Evolutionary conservation across 345 rosid species (phyloP).

Genomic region (Aquilaria yunnanensis): DNA sequence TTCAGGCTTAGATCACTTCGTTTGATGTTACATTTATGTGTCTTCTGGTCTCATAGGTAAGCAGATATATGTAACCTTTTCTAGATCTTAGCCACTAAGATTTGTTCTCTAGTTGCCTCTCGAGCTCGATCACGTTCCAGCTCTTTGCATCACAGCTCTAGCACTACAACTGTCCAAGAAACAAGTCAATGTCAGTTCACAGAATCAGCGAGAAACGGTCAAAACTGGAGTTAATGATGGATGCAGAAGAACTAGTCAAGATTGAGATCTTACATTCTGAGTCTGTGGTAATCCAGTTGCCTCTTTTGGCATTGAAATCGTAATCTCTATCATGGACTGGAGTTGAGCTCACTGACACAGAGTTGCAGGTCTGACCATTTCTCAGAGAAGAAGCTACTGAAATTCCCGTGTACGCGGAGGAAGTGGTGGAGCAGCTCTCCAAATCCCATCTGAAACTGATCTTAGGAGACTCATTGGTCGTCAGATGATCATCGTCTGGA

Average conservation of each 20-base stretch:
- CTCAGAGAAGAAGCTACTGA: constrained; percentile 47
- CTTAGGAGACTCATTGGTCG: constrained; percentile 56
- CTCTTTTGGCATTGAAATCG: constrained; percentile 31
- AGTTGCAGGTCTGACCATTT: constrained; percentile 19
- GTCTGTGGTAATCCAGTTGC: constrained; percentile 92
- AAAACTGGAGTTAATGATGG: not conserved
- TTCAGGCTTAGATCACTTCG: no score
- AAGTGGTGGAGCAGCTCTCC: constrained; percentile 52
- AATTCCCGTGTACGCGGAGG: constrained; percentile 39
- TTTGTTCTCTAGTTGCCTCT: no score
- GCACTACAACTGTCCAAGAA: constrained; percentile 65
- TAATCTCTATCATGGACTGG: constrained; percentile 22
- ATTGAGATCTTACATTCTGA: constrained; percentile 54
- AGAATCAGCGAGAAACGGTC: no score
- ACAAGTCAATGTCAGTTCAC: not conserved
- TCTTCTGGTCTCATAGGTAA: no score
- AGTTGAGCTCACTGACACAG: constrained; percentile 36
- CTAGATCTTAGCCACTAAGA: no score
- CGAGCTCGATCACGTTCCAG: not conserved
- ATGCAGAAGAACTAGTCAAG: not conserved
- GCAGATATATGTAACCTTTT: no score
- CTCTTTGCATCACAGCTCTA: constrained; percentile 53
- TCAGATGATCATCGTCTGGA: constrained; percentile 35
- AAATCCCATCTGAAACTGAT: constrained; percentile 78
- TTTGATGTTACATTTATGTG: no score